phyloP scores from a whole-genome alignment of 306 rosid genomes.

The Cicer chorassanicum region DNA sequence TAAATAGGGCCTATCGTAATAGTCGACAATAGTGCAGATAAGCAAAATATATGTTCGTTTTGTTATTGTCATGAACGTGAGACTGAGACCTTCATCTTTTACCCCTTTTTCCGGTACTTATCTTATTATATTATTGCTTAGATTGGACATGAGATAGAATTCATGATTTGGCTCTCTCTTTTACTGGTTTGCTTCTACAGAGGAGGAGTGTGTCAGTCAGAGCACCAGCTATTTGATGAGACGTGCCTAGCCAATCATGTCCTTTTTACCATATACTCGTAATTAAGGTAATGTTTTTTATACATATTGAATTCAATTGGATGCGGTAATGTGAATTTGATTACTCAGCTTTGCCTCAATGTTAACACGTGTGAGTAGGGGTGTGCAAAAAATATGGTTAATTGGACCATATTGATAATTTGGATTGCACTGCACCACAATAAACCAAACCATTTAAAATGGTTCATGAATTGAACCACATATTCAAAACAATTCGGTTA shows the following conservation, averaged over 20 bases:
- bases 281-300: neutral
- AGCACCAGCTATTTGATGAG: neutral
- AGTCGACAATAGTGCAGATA: neutral
- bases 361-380: no score
- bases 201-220: neutral
- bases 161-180: neutral
- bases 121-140: neutral
- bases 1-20: no score
- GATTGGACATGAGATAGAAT: neutral
- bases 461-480: no score
- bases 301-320: neutral
- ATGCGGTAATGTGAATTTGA: no score
- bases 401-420: no score
- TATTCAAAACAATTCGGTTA: no score
- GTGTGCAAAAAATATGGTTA: no score
- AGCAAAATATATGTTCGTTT: constrained; percentile 12
- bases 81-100: neutral
- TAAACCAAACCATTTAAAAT: no score
- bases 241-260: constrained; percentile 1
- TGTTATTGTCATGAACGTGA: constrained; percentile 25
- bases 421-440: no score
- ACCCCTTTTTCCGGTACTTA: neutral
- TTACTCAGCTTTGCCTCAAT: no score
- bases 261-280: neutral
- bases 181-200: neutral